Evolutionary conservation across 352 stramenopile genomes (phyloP).

Genomic region (Phytophthora megakarya): DNA sequence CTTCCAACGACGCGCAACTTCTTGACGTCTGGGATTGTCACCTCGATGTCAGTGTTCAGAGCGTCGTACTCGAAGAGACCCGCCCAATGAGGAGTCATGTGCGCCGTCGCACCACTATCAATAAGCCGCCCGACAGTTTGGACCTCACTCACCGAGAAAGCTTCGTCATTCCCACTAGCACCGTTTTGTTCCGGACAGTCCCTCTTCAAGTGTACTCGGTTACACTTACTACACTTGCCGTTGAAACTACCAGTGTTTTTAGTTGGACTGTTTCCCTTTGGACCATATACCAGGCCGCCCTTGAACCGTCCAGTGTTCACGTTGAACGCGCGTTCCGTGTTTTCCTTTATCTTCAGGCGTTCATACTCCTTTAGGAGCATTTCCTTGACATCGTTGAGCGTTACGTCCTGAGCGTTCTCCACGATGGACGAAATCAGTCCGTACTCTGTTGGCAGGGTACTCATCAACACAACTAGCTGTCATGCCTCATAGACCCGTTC

Average conservation of each 20-base stretch:
- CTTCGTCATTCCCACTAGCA: neutral
- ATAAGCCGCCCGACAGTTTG: too few relatives aligned
- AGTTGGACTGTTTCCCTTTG: neutral
- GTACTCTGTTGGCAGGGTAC: slow-evolving; percentile 33
- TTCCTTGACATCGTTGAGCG: slow-evolving; percentile 25
- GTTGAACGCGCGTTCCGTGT: slow-evolving; percentile 1
- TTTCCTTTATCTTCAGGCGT: slow-evolving; percentile 6
- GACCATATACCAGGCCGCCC: neutral
- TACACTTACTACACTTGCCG: slow-evolving; percentile 22
- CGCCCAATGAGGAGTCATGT: slow-evolving; percentile 11
- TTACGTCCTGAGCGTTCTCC: slow-evolving; percentile 19
- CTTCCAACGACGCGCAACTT: slow-evolving; percentile 9
- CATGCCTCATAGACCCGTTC: slow-evolving; percentile 24
- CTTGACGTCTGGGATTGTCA: slow-evolving; percentile 17
- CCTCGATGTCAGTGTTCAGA: neutral
- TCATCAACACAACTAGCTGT: slow-evolving; percentile 35
- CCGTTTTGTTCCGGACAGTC: slow-evolving; percentile 2
- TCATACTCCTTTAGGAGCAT: slow-evolving; percentile 34
- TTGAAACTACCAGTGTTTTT: slow-evolving; percentile 13
- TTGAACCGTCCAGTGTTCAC: slow-evolving; percentile 16
- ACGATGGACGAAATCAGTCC: slow-evolving; percentile 15
- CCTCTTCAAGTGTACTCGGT: slow-evolving; percentile 12
- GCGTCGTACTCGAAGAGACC: slow-evolving; percentile 11
- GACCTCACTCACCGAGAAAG: slow-evolving; percentile 5
- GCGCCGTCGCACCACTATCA: slow-evolving; percentile 13